Evolutionary conservation across 2,329 filamentous ascomycete genomes (phyloP).

Genomic region (Lithohypha guttulata): DNA sequence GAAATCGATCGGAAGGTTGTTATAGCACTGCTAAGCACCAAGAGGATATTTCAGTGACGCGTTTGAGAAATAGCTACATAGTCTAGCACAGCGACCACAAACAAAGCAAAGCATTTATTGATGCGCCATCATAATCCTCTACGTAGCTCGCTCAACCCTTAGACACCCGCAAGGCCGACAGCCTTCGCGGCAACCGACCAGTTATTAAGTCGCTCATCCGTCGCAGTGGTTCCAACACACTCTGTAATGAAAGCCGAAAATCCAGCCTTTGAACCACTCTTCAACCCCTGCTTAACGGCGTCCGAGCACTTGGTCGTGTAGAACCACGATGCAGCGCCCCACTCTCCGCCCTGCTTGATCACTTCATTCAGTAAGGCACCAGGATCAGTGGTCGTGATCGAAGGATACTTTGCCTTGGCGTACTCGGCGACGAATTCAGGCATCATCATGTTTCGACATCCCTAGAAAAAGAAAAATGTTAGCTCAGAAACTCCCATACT

Average conservation of each 20-base stretch:
- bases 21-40: slow-evolving; percentile 20
- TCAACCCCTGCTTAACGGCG: slow-evolving; percentile 35
- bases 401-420: slow-evolving; percentile 36
- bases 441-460: slow-evolving; percentile 58
- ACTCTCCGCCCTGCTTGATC: slow-evolving; percentile 37
- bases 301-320: slow-evolving; percentile 43
- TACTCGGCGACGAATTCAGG: slow-evolving; percentile 46
- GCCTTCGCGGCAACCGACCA: slow-evolving; percentile 40
- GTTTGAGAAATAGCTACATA: background rate
- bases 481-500: no score
- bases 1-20: slow-evolving; percentile 19
- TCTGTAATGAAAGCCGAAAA: slow-evolving; percentile 43
- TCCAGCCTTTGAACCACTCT: slow-evolving; percentile 37
- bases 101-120: background rate
- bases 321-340: slow-evolving; percentile 53
- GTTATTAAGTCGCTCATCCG: slow-evolving; percentile 36
- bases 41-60: background rate
- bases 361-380: slow-evolving; percentile 42
- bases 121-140: background rate
- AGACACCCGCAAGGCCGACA: slow-evolving; percentile 23
- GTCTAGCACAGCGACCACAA: slow-evolving; percentile 1
- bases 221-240: slow-evolving; percentile 44
- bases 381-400: slow-evolving; percentile 28
- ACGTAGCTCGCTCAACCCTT: background rate
- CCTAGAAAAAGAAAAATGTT: no score